Evolutionary conservation across 352 stramenopile species (phyloP).

Genomic region (Globisporangium nodosum): DNA sequence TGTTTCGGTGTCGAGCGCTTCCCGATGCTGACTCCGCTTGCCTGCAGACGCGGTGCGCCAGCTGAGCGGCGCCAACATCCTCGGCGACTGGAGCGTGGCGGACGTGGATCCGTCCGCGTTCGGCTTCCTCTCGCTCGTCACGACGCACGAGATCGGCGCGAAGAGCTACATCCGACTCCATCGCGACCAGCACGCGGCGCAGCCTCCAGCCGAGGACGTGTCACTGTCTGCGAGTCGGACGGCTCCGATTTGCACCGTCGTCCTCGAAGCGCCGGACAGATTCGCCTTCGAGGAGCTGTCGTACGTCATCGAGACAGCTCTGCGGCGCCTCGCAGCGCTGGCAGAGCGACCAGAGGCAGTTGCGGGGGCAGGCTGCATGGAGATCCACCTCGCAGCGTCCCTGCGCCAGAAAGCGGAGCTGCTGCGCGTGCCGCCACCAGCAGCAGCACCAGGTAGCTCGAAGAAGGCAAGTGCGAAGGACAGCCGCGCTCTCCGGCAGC

Average conservation of each 20-base stretch:
- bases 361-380: constrained; percentile 40
- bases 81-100: constrained; percentile 40
- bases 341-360: constrained; percentile 34
- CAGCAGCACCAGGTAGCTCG: neutral
- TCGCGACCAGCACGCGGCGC: constrained; percentile 4
- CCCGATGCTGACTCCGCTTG: neutral
- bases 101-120: constrained; percentile 17
- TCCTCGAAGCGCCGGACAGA: constrained; percentile 25
- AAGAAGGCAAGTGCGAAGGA: constrained; percentile 1
- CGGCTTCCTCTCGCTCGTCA: constrained; percentile 39
- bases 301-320: constrained; percentile 28
- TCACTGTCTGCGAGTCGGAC: neutral
- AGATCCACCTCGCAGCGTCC: constrained; percentile 40
- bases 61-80: constrained; percentile 36
- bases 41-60: constrained; percentile 34
- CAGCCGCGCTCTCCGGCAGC: constrained; percentile 19
- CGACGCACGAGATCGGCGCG: constrained; percentile 22
- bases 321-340: constrained; percentile 32
- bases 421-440: neutral
- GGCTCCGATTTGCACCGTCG: constrained; percentile 36
- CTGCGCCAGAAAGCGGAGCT: constrained; percentile 28
- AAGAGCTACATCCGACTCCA: constrained; percentile 35
- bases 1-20: neutral
- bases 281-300: constrained; percentile 42
- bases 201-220: neutral